These are phyloP conservation scores for Aciculoconidium aculeatum DNA, from an alignment of 805 yeast species.

Conservation along the genomic window DNA sequence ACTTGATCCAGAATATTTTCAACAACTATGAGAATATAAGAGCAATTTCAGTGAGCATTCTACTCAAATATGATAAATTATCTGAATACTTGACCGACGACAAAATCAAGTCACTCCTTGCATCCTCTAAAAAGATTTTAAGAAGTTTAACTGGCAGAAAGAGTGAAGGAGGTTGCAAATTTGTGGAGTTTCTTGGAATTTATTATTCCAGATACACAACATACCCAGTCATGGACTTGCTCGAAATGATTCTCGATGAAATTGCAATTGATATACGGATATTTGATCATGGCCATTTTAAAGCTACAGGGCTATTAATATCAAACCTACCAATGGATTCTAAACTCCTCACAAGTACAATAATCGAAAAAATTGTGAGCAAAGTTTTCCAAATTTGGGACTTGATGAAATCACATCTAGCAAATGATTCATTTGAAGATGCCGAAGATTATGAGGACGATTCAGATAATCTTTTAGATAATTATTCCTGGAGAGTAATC, in stretches of 20 bases:
- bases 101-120: neutral
- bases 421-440: slow-evolving; percentile 47
- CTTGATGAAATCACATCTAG: slow-evolving; percentile 41
- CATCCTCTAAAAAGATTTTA: slow-evolving; percentile 14
- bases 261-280: slow-evolving; percentile 1
- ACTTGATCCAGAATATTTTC: slow-evolving; percentile 55
- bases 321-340: slow-evolving; percentile 52
- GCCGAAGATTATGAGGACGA: slow-evolving; percentile 33
- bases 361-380: slow-evolving; percentile 11
- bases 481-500: slow-evolving; percentile 77
- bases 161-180: slow-evolving; percentile 76
- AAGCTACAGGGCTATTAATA: slow-evolving; percentile 20
- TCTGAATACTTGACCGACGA: neutral
- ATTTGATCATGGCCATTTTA: slow-evolving; percentile 61
- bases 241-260: slow-evolving; percentile 3
- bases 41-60: slow-evolving; percentile 31
- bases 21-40: slow-evolving; percentile 80
- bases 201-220: slow-evolving; percentile 3
- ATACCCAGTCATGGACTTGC: slow-evolving; percentile 4
- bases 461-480: slow-evolving; percentile 45
- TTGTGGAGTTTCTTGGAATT: slow-evolving; percentile 46
- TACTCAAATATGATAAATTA: slow-evolving; percentile 17
- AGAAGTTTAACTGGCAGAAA: slow-evolving; percentile 48
- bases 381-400: slow-evolving; percentile 38
- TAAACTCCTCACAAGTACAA: slow-evolving; percentile 20